phyloP scores from a whole-genome alignment of 352 stramenopile genomes.

The Globisporangium mamillatum region DNA sequence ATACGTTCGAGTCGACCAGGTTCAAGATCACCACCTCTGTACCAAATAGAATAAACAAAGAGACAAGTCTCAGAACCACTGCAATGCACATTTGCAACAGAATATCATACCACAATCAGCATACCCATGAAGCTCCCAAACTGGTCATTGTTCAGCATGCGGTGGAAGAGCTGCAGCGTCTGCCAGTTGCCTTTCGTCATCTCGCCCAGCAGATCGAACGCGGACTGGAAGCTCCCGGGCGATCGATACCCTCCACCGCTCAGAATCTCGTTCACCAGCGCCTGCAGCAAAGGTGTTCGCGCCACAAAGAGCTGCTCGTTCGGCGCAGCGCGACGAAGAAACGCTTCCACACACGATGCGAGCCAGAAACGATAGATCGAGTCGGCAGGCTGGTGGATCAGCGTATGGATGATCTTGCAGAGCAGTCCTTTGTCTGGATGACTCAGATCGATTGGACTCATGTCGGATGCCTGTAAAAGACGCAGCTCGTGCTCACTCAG shows the following conservation, averaged over 20 bases:
- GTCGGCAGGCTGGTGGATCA: constrained; percentile 90
- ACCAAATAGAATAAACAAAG: constrained; percentile 3
- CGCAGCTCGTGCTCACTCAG: constrained; percentile 66
- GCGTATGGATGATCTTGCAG: constrained; percentile 87
- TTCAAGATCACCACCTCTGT: constrained; percentile 91
- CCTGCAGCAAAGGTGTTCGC: constrained; percentile 81
- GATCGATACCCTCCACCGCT: constrained; percentile 76
- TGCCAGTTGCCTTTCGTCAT: constrained; percentile 93
- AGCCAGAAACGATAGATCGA: constrained; percentile 97
- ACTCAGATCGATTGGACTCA: constrained; percentile 52
- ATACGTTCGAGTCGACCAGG: constrained; percentile 97
- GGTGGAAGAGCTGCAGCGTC: constrained; percentile 89
- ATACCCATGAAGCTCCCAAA: constrained; percentile 90
- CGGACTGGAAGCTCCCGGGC: constrained; percentile 92
- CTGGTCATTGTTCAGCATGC: constrained; percentile 79
- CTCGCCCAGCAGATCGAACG: constrained; percentile 95
- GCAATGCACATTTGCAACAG: neutral
- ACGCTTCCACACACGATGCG: constrained; percentile 95
- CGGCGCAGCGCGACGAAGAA: constrained; percentile 83
- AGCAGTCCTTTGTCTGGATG: constrained; percentile 84
- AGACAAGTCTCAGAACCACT: constrained; percentile 8
- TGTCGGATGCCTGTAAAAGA: constrained; percentile 44
- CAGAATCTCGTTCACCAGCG: constrained; percentile 89
- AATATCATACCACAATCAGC: constrained; percentile 15
- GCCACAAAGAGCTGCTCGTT: constrained; percentile 91